Evolutionary conservation across 148 eudicot species (phyloP), one percentile per base, ranked within the genome.

Genomic region (Chenopodium berlandieri): DNA sequence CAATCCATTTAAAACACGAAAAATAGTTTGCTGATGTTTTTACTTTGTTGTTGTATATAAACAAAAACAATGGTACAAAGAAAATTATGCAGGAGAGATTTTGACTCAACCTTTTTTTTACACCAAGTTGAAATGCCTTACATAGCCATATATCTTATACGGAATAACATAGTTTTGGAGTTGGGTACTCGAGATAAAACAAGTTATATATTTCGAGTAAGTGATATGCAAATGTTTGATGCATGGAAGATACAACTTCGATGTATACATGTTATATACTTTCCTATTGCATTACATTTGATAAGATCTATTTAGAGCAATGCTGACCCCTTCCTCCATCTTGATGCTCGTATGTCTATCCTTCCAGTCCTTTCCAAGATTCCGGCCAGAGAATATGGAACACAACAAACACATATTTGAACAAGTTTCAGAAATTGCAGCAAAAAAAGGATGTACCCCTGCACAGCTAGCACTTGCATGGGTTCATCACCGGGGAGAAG

Each of bases 331-430:
- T 19, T 48, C 10, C 62, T 47, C 37, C 63, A 25, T 74, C 20
- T 23, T 27, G 23, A 40, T 32, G 0, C 16, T n/a, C 9, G 4
- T 68, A 2, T 50, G 0, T 52, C 31, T 32, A 9, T 40, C 6
- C 27, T 27, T 69, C 16, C 70, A 80, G 86, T 1, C 9, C 19
- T 64, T 80, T 13, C 80, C 81, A 17, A 52, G 69, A 71, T 84
- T 71, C 78, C 80, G 50, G 14, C 80, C 81, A 10, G 83, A 81
- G 34, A 85, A 85, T 60, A 6, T 85, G 63, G 76, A 78, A 76
- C 87, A 81, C n/a, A 81, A 81, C 60, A 78, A 85, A 12, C 75
- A 12, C 25, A 34, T 81, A 13, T 85, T 85, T 27, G 84, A 85
- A 70, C 50, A 30, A 67, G 84, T 85, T 14, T 65, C 25, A 1